phyloP scores from a whole-genome alignment of 2,329 filamentous ascomycete species.

The Epichloe sibirici region DNA sequence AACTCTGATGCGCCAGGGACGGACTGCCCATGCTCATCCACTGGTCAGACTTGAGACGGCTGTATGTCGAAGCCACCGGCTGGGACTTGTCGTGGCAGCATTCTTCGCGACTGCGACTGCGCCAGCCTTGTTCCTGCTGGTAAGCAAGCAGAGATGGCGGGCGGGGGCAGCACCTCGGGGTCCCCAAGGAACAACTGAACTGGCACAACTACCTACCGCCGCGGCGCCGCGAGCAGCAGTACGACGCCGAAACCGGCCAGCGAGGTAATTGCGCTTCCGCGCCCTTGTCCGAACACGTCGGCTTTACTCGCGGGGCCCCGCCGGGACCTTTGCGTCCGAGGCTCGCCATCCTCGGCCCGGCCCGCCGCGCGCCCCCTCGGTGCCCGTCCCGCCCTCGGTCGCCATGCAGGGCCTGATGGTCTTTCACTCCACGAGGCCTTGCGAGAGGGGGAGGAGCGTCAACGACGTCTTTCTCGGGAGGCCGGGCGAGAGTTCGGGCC shows the following conservation, averaged over 20 bases:
- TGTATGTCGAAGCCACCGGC: too few relatives aligned
- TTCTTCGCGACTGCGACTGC: too few relatives aligned
- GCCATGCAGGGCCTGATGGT: constrained; percentile 24
- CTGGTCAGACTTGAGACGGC: background rate
- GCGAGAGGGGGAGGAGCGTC: background rate
- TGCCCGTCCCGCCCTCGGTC: background rate
- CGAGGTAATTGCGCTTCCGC: constrained; percentile 25
- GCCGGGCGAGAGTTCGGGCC: constrained; percentile 6
- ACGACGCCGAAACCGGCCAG: constrained; percentile 17
- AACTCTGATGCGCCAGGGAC: too few relatives aligned
- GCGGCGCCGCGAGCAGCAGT: constrained; percentile 6
- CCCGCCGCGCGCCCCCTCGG: background rate
- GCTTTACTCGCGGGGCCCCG: constrained; percentile 8
- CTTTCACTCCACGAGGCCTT: constrained; percentile 9
- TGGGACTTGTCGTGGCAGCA: too few relatives aligned
- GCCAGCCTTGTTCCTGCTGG: too few relatives aligned
- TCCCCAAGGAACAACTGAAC: constrained; percentile 6
- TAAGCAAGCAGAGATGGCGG: too few relatives aligned
- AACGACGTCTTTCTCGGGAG: constrained; percentile 6
- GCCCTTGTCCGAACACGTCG: constrained; percentile 9
- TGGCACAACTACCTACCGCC: constrained; percentile 24
- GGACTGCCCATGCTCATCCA: too few relatives aligned
- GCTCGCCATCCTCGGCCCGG: background rate
- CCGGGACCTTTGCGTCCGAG: background rate
- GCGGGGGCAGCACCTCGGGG: background rate